These are phyloP conservation scores for Populus trichocarpa DNA, from an alignment of 441 rosid species.

Conservation along the genomic window DNA sequence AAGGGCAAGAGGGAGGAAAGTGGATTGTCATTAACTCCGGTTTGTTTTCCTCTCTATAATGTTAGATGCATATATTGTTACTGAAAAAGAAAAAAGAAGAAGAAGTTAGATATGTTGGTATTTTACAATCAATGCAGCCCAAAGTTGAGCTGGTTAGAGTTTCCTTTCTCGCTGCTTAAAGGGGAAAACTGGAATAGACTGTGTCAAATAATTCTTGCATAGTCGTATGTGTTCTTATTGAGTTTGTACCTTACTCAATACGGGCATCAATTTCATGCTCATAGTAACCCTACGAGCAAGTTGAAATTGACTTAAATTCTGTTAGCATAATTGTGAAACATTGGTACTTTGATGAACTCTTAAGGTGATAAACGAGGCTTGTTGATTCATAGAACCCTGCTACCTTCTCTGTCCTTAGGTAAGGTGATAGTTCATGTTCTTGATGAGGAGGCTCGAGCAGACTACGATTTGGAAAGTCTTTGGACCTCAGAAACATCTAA, in stretches of 20 bases:
- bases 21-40: conserved; percentile 90
- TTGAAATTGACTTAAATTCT: not conserved
- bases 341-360: not conserved
- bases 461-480: conserved; percentile 73
- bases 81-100: not conserved
- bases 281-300: not conserved
- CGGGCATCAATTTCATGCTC: not conserved
- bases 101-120: not conserved
- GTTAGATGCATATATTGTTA: not conserved
- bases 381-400: not conserved
- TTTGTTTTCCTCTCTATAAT: conserved; percentile 24
- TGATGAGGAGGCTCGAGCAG: conserved; percentile 90
- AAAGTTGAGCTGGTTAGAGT: not conserved
- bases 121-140: not conserved
- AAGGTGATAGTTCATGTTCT: conserved; percentile 88
- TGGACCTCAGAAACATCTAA: conserved; percentile 40
- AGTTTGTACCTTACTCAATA: not conserved
- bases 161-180: not conserved
- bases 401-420: conserved; percentile 37
- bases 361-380: not conserved
- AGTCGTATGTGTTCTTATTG: not conserved
- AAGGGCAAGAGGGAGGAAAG: conserved; percentile 73
- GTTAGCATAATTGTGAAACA: not conserved
- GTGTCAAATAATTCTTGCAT: not conserved
- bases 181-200: not conserved